These are phyloP conservation scores for Thermothielavioides terrestris DNA, from an alignment of 495 filamentous ascomycete species.

Conservation along the genomic window DNA sequence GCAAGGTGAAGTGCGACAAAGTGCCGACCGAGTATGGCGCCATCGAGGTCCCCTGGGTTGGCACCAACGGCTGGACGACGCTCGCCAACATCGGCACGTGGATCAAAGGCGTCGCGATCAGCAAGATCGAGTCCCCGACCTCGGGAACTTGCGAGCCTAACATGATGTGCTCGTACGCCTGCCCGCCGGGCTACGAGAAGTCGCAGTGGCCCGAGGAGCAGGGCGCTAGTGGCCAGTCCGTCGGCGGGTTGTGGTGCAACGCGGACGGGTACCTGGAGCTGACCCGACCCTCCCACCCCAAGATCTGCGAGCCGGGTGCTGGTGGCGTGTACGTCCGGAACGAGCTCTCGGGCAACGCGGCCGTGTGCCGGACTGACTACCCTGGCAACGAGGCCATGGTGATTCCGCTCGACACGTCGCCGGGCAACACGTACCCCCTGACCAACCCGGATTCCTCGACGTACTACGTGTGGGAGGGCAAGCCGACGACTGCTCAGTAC, in stretches of 20 bases:
- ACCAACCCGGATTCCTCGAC: slow-evolving; percentile 60
- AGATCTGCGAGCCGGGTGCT: slow-evolving; percentile 68
- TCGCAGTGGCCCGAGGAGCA: slow-evolving; percentile 80
- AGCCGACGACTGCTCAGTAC: slow-evolving; percentile 83
- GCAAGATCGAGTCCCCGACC: slow-evolving; percentile 56
- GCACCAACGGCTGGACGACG: slow-evolving; percentile 69
- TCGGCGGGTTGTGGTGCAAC: slow-evolving; percentile 83
- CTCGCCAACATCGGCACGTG: slow-evolving; percentile 51
- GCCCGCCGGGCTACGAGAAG: slow-evolving; percentile 86
- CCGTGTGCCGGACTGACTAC: slow-evolving; percentile 93
- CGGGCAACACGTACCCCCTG: slow-evolving; percentile 51
- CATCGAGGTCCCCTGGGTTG: slow-evolving; percentile 56
- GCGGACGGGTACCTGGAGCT: slow-evolving; percentile 63
- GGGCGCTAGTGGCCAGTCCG: slow-evolving; percentile 73
- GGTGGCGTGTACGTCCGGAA: slow-evolving; percentile 66
- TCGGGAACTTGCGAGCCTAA: slow-evolving; percentile 52
- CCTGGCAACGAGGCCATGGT: slow-evolving; percentile 82
- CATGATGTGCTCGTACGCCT: slow-evolving; percentile 86
- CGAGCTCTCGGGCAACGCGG: slow-evolving; percentile 51
- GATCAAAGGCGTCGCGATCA: slow-evolving; percentile 29
- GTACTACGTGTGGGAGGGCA: slow-evolving; percentile 72
- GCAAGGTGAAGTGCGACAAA: slow-evolving; percentile 55
- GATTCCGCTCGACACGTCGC: slow-evolving; percentile 55
- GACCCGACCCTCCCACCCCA: slow-evolving; percentile 55
- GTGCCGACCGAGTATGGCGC: slow-evolving; percentile 87